Base-by-base conservation (phyloP, 1,284 basidiomycete genomes). In the Fomitopsis schrenkii region DNA sequence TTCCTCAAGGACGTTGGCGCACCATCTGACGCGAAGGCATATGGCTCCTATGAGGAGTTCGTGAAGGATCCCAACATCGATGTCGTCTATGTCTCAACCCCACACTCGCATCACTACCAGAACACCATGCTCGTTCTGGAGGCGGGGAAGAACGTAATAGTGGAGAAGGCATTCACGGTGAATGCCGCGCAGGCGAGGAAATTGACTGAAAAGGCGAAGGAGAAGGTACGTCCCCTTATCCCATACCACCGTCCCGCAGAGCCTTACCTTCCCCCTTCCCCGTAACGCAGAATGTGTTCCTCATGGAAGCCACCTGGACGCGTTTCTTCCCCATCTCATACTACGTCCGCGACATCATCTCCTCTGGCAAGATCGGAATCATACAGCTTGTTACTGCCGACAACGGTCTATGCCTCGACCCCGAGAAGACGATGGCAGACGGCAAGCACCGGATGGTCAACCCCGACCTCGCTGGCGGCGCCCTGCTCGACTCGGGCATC, bases 81-180 rank as follows among this genome's bases (percentile, higher is more conserved):
- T 30, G 17, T 54, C 7, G 52, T 54, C 52, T 54, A 54, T 38
- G 52, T 54, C 35, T 54, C 52, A 15, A 54, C 52, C 17, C 52
- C 52, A n/a, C 52, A 54, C 28, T 54, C 52, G n/a, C 52, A 54
- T 33, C 52, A 54, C n/a, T 54, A 54, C n/a, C 52, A 54, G 36
- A 54, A 54, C 12, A 40, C 52, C n/a, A 54, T 54, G 52, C 35
- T 54, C 26, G 15, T 15, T 26, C n/a, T 54, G n/a, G 52, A 54
- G 28, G 52, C 52, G 9, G 52, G 52, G 12, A 54, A 54, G 35
- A 54, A 54, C 52, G 52, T 30, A 4, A 17, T 54, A 10, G 33
- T 36, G 8, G 52, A 54, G 52, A 54, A 54, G 52, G 52, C 52
- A 10, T 54, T 54, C 52, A 54, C 52, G 14, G 52, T 54, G 52